Evolutionary conservation across 2,329 filamentous ascomycete species (phyloP).

Genomic region (Alternaria consortialis): DNA sequence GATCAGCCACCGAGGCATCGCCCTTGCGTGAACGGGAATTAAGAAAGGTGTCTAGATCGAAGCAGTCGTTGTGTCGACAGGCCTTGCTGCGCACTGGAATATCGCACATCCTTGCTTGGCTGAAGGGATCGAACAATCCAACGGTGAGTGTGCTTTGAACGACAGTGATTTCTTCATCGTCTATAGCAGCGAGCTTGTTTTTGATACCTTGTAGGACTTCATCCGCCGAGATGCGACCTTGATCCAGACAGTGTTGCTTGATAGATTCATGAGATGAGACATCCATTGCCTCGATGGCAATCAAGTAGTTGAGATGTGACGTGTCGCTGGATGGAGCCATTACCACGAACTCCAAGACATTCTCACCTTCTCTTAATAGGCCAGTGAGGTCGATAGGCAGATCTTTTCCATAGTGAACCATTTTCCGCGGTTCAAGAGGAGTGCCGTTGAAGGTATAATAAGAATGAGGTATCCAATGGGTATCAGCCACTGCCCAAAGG

Average conservation of each 20-base stretch:
- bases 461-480: constrained; percentile 73
- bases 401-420: constrained; percentile 77
- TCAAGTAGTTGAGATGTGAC: constrained; percentile 59
- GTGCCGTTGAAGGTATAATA: constrained; percentile 73
- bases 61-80: constrained; percentile 86
- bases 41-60: constrained; percentile 87
- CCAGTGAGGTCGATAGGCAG: constrained; percentile 77
- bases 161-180: constrained; percentile 65
- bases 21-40: constrained; percentile 45
- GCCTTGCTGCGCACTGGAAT: constrained; percentile 73
- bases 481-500: constrained; percentile 71
- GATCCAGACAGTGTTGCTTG: constrained; percentile 32
- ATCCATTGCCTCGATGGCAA: constrained; percentile 76
- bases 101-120: constrained; percentile 64
- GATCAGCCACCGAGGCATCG: constrained; percentile 63
- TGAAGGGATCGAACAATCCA: constrained; percentile 59
- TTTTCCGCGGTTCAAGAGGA: constrained; percentile 67
- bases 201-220: constrained; percentile 68
- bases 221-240: constrained; percentile 52
- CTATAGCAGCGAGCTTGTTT: constrained; percentile 61
- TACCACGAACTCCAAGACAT: constrained; percentile 64
- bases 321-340: constrained; percentile 43
- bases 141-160: constrained; percentile 54
- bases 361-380: constrained; percentile 66
- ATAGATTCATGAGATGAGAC: constrained; percentile 57